Base-by-base conservation (phyloP, 139 green algal genomes). In the Coccomyxa sp. region DNA sequence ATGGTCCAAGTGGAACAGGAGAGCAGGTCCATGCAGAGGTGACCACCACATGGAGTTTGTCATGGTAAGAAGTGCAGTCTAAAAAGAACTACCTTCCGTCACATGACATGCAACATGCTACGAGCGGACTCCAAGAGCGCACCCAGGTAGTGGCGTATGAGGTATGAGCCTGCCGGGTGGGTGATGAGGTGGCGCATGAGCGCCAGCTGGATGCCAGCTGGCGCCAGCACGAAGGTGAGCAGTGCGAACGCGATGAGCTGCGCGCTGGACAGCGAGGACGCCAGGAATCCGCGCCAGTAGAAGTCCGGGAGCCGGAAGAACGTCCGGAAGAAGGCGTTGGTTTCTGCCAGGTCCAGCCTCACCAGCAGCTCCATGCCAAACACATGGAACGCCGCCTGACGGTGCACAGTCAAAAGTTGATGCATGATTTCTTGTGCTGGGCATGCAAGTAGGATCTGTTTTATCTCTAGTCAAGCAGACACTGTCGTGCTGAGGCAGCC, bases 331-430 rank as follows among this genome's bases (percentile, higher is more conserved):
- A 98, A 98, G 75, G 93, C 87, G 87, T 95, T 94, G 83, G 94
- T 97, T 68, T 86, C 75, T 0, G 76, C 13, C n/a, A 97, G 82
- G 87, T 97, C 92, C 27, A 98, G 90, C 77, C 89, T 88, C 13
- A 90, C 90, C 23, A 98, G 88, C 31, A 98, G 91, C 91, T 97
- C 94, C 95, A 98, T 98, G 79, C 95, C 95, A 87, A 98, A 97
- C 31, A 96, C 90, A 79, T 98, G 92, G 87, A 98, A 98, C 0
- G 90, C 85, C 31, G 92, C 92, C 90, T 96, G 90, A 15, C n/a
- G 30, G 25, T 30, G 57, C 71, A 75, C 11, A 77, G 59, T 13
- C 75, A 31, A 79, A 27, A 16, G 66, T 30, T 27, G 28, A 81
- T 60, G 77, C 18, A 17, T 81, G 77, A 1, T 15, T 32, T 10